phyloP scores from a whole-genome alignment of 1,284 basidiomycete genomes.

The Moniliella sp. region DNA sequence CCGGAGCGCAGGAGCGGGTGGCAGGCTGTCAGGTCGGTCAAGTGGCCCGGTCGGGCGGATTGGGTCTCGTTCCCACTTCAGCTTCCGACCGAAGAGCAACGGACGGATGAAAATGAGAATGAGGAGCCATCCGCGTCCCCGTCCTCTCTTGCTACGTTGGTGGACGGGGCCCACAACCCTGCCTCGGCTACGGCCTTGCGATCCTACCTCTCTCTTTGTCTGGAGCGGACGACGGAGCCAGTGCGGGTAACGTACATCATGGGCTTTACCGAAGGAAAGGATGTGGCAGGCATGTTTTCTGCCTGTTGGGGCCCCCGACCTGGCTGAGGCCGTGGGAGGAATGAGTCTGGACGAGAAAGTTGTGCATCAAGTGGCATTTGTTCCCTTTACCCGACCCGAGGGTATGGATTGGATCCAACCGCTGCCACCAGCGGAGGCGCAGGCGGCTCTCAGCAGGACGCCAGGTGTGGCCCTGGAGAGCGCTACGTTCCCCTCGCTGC shows the following conservation, averaged over 20 bases:
- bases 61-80: not conserved
- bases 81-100: not conserved
- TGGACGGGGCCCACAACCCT: constrained; percentile 89
- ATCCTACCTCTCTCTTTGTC: constrained; percentile 46
- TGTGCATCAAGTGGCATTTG: constrained; percentile 8
- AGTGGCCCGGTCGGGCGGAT: constrained; percentile 51
- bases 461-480: too few species aligned
- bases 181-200: constrained; percentile 53
- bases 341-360: not conserved
- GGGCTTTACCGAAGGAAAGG: constrained; percentile 23
- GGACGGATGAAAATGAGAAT: not conserved
- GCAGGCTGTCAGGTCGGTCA: constrained; percentile 50
- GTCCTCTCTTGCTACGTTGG: constrained; percentile 40
- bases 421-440: constrained; percentile 3
- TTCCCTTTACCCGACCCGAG: constrained; percentile 23
- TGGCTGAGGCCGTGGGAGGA: too few species aligned
- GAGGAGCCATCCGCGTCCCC: too few species aligned
- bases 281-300: constrained; percentile 12
- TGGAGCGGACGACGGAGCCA: too few species aligned
- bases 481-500: not conserved
- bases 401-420: constrained; percentile 30
- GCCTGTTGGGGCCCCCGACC: constrained; percentile 5
- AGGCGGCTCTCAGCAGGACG: constrained; percentile 4
- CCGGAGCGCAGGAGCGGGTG: constrained; percentile 6
- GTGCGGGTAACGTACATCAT: constrained; percentile 16